Percentiles rank a stretch among this genome's conserved stretches.
These are phyloP conservation scores for Astraeus odoratus DNA, from an alignment of 768 basidiomycete genomes.

Conservation along the genomic window DNA sequence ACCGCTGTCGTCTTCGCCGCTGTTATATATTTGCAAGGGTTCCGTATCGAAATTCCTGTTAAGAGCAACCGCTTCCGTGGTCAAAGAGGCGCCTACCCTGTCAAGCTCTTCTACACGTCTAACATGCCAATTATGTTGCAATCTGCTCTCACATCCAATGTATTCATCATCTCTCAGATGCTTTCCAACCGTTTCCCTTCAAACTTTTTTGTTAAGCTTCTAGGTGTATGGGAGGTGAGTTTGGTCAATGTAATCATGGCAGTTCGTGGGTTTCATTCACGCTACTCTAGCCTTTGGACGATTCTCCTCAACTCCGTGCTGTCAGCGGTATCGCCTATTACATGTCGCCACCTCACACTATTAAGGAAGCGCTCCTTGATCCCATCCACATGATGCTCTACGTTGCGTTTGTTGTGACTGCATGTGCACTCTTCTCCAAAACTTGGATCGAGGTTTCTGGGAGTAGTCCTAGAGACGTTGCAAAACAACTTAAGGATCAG, in stretches of 20 bases:
- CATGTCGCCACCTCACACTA: slow-evolving; percentile 95
- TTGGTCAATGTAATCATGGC: background rate
- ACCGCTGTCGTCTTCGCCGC: slow-evolving; percentile 88
- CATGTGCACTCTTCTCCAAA: slow-evolving; percentile 97
- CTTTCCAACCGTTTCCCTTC: slow-evolving; percentile 84
- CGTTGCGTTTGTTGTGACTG: slow-evolving; percentile 85
- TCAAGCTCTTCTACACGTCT: slow-evolving; percentile 97
- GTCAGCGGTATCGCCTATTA: slow-evolving; percentile 93
- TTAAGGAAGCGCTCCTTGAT: slow-evolving; percentile 81
- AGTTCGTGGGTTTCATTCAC: slow-evolving; percentile 1
- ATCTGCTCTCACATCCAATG: slow-evolving; percentile 84
- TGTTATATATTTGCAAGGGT: slow-evolving; percentile 98
- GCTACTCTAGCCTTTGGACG: slow-evolving; percentile 71
- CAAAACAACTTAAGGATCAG: slow-evolving; percentile 97
- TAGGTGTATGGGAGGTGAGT: slow-evolving; percentile 97
- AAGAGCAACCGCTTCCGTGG: slow-evolving; percentile 95
- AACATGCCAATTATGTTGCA: slow-evolving; percentile 99
- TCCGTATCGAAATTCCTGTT: slow-evolving; percentile 97
- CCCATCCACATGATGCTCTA: slow-evolving; percentile 92
- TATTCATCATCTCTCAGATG: slow-evolving; percentile 97
- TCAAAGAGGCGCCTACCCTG: slow-evolving; percentile 91
- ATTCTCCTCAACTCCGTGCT: slow-evolving; percentile 87
- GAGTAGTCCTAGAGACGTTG: slow-evolving; percentile 90
- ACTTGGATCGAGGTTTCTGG: slow-evolving; percentile 99
- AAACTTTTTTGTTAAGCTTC: slow-evolving; percentile 82